A percentile compares a stretch with the other conserved stretches of the same genome.
phyloP scores from a whole-genome alignment of 2,329 filamentous ascomycete genomes.

The Fusarium oxysporum region DNA sequence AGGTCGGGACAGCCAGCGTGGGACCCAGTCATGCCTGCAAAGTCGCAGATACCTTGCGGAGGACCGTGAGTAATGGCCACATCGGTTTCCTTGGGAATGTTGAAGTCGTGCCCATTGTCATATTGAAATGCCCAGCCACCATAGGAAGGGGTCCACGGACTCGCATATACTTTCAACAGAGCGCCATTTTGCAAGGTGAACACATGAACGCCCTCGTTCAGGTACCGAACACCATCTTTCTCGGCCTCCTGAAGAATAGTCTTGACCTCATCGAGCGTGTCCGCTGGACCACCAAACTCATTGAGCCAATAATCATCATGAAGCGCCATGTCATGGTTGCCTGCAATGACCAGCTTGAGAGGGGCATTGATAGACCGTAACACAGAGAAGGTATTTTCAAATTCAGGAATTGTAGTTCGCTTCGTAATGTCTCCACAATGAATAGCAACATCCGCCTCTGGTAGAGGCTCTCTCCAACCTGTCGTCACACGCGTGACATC shows the following conservation, averaged over 20 bases:
- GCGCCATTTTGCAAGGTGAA: conserved; percentile 64
- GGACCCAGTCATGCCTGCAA: conserved; percentile 35
- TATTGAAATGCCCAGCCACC: conserved; percentile 65
- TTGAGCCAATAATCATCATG: conserved; percentile 45
- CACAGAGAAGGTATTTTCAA: conserved; percentile 54
- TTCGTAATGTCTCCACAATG: conserved; percentile 66
- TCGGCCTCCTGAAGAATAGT: conserved; percentile 53
- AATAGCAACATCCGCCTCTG: conserved; percentile 60
- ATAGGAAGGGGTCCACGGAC: conserved; percentile 62
- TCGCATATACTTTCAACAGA: conserved; percentile 62
- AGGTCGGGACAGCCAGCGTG: conserved; percentile 58
- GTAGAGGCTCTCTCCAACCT: conserved; percentile 47
- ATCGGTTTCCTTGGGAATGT: conserved; percentile 54
- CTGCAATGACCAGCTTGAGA: conserved; percentile 65
- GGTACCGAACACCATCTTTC: conserved; percentile 57
- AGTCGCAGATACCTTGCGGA: conserved; percentile 63
- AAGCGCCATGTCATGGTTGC: conserved; percentile 65
- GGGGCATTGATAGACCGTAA: conserved; percentile 58
- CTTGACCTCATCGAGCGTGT: conserved; percentile 50
- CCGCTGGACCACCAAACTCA: conserved; percentile 1
- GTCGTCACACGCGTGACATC: conserved; percentile 33
- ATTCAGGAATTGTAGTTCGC: conserved; percentile 55
- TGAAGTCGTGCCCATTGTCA: conserved; percentile 53
- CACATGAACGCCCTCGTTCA: conserved; percentile 60
- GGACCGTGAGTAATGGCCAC: conserved; percentile 68